Conservation (phyloP, 2,329 filamentous ascomycete genomes). For the Epichloe elymi region DNA sequence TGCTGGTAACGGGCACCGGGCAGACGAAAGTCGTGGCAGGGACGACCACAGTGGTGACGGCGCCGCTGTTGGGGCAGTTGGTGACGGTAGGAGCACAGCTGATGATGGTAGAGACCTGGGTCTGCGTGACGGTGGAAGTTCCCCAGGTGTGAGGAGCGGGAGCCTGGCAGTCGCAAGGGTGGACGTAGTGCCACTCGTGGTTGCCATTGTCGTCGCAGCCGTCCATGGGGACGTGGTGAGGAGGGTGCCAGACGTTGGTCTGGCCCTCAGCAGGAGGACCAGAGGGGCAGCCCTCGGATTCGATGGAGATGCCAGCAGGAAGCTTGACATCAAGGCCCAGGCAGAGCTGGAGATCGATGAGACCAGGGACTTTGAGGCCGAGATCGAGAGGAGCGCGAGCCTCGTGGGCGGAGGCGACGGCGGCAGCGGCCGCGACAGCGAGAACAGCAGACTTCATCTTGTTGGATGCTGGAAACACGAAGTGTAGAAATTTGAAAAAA, state of each 20-base stretch:
- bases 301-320: conserved; percentile 7
- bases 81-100: conserved; percentile 23
- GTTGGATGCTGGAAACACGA: background rate
- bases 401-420: conserved; percentile 8
- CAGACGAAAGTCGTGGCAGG: conserved; percentile 30
- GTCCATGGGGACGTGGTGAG: conserved; percentile 24
- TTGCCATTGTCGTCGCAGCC: conserved; percentile 19
- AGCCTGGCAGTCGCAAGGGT: conserved; percentile 15
- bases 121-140: conserved; percentile 28
- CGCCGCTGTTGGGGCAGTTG: conserved; percentile 24
- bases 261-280: conserved; percentile 13
- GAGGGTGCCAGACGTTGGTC: conserved; percentile 23
- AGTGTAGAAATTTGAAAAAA: conserved; percentile 3
- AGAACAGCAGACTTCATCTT: conserved; percentile 14
- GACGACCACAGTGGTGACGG: conserved; percentile 23
- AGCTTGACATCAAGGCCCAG: conserved; percentile 10
- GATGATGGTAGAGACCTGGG: conserved; percentile 25
- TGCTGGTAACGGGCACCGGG: conserved; percentile 23
- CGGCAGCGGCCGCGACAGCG: conserved; percentile 9
- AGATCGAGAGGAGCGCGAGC: conserved; percentile 7
- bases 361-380: background rate
- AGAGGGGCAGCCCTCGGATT: conserved; percentile 9
- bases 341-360: conserved; percentile 7
- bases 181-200: conserved; percentile 24
- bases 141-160: conserved; percentile 21